A percentile compares a stretch with the other conserved stretches of the same genome.
These are phyloP conservation scores for Euclidium syriacum DNA, from an alignment of 345 rosid genomes.

Conservation along the genomic window DNA sequence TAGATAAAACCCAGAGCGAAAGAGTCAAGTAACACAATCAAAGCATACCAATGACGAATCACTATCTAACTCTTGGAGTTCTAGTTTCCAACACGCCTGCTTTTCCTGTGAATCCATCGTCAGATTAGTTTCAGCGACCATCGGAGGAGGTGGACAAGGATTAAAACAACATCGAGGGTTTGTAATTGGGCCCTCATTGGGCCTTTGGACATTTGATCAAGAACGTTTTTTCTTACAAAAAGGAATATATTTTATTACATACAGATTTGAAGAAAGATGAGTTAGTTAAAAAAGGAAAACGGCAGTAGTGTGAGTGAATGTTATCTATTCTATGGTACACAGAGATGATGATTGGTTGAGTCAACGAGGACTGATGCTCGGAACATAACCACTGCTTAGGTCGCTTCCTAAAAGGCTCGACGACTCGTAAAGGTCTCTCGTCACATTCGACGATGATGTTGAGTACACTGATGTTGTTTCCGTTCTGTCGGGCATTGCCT, in stretches of 20 bases:
- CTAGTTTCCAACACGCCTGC: slow-evolving; percentile 19
- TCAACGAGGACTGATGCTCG: slow-evolving; percentile 56
- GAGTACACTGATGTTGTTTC: slow-evolving; percentile 34
- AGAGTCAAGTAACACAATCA: neutral
- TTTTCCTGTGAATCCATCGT: slow-evolving; percentile 19
- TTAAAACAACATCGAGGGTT: neutral
- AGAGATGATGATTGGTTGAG: neutral
- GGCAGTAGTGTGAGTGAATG: too few species aligned
- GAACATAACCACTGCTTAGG: slow-evolving; percentile 54
- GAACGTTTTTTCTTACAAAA: neutral
- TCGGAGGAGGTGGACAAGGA: neutral
- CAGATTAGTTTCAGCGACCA: neutral
- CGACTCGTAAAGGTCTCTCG: slow-evolving; percentile 33
- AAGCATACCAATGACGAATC: slow-evolving; percentile 6
- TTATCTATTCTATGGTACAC: too few species aligned
- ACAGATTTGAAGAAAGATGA: too few species aligned
- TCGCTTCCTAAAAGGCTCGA: slow-evolving; percentile 53
- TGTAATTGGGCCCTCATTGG: slow-evolving; percentile 4
- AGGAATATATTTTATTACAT: too few species aligned
- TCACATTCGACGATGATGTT: slow-evolving; percentile 34
- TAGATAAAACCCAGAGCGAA: neutral
- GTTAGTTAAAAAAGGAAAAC: neutral
- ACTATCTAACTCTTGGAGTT: neutral
- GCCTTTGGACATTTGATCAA: neutral
- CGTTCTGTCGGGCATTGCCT: slow-evolving; percentile 41